Evolutionary conservation across 2,329 filamentous ascomycete species (phyloP).

Genomic region (Fusarium chlamydosporum): DNA sequence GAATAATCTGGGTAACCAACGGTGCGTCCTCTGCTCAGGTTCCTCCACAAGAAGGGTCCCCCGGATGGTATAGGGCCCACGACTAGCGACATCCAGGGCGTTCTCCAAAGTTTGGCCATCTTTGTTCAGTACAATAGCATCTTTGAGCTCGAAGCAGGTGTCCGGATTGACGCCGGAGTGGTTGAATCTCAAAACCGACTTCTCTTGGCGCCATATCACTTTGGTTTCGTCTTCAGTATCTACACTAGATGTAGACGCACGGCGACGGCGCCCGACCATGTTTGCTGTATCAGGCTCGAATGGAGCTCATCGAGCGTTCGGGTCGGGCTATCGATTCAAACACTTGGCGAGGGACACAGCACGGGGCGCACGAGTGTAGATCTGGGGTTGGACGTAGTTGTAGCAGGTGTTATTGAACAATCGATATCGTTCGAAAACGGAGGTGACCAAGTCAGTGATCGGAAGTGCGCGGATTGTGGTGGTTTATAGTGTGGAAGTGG

Average conservation of each 20-base stretch:
- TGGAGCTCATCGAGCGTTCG: conserved; percentile 34
- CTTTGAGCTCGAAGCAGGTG: conserved; percentile 72
- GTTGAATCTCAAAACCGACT: conserved; percentile 53
- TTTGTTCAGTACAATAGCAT: conserved; percentile 71
- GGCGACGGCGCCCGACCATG: conserved; percentile 60
- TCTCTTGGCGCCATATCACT: conserved; percentile 55
- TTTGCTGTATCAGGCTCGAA: conserved; percentile 49
- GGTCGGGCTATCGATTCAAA: conserved; percentile 7
- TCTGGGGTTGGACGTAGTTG: background rate
- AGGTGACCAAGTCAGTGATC: too few species aligned
- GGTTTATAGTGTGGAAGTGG: background rate
- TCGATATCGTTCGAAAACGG: background rate
- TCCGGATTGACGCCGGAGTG: conserved; percentile 59
- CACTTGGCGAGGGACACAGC: background rate
- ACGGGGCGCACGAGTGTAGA: background rate
- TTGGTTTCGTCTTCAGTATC: conserved; percentile 59
- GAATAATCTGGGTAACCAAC: conserved; percentile 52
- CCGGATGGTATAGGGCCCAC: conserved; percentile 72
- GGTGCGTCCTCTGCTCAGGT: conserved; percentile 52
- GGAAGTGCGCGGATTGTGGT: background rate
- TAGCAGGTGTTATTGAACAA: conserved; percentile 3
- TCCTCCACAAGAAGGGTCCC: conserved; percentile 70
- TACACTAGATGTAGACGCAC: conserved; percentile 62
- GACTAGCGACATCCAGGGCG: conserved; percentile 70
- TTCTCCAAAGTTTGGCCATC: conserved; percentile 70